Evolutionary conservation across 768 basidiomycete genomes (phyloP), one percentile per base, ranked within the genome.

Genomic region (Collybia sp.): DNA sequence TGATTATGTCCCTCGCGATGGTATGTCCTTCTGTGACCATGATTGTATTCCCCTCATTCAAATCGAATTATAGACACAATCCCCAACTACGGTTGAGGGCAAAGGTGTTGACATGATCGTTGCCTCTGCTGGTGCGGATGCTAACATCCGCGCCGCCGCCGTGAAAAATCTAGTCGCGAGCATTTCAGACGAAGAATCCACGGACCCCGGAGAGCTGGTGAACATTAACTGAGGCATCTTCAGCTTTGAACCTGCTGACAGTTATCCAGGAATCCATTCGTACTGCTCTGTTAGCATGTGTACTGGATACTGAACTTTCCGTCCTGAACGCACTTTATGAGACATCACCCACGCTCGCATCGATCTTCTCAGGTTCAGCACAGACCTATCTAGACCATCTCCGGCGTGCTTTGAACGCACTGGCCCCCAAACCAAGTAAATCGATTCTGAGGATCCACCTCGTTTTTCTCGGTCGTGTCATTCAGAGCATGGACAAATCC

Each of bases 321-420:
- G 85, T 96, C 19, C 61, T 93, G 11, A 72, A 83, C 38, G 77
- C 74, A 0, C 68, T 96, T 8, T 94, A 93, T 62, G 68, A 68
- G 1, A 63, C 72, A 1, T 70, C 81, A 0, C 58, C 66, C 5
- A 37, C 62, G 2, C 61, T 87, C 37, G 62, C 78, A 2, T 71
- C 78, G 1, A 42, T 76, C 40, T 63, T 82, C 30, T 57, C 64
- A 6, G 63, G 63, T 17, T 64, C 78, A 45, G 47, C 72, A 1
- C 44, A 64, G 10, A 59, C 67, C 0, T 86, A 82, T 54, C 45
- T 86, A 41, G 56, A 65, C 5, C 67, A 68, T 35, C 64, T 85
- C 31, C 54, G 67, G 0, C 53, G 54, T 1, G 62, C 64, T 1
- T 58, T 82, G 19, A 52, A 58, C 18, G 57, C 66, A 12, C 55